phyloP scores from a whole-genome alignment of 306 rosid species.

The Casuarina glauca region DNA sequence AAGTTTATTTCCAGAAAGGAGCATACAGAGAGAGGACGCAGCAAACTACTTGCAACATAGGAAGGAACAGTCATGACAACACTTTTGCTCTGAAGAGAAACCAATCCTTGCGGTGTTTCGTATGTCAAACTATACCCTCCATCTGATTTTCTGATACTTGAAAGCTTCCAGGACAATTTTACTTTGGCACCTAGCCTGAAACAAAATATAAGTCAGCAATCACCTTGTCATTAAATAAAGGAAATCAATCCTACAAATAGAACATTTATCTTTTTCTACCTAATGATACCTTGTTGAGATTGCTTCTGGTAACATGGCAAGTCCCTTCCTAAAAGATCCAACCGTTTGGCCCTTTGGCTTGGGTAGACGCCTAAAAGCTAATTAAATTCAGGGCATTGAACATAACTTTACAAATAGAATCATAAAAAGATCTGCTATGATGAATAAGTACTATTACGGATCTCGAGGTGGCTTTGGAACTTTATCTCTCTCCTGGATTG shows the following conservation, averaged over 20 bases:
- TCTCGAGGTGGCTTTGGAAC: constrained; percentile 74
- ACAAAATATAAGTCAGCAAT: constrained; percentile 29
- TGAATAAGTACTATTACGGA: constrained; percentile 53
- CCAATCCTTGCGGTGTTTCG: constrained; percentile 87
- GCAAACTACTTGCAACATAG: constrained; percentile 66
- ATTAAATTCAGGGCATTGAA: constrained; percentile 38
- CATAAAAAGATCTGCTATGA: constrained; percentile 28
- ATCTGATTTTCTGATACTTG: constrained; percentile 65
- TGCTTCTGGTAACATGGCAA: constrained; percentile 84
- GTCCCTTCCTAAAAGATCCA: constrained; percentile 93
- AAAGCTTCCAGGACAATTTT: constrained; percentile 92
- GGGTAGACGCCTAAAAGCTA: constrained; percentile 74
- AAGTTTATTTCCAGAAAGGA: constrained; percentile 27
- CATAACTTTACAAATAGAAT: constrained; percentile 12
- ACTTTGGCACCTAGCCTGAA: constrained; percentile 83
- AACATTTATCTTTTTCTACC: constrained; percentile 9
- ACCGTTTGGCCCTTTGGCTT: constrained; percentile 96
- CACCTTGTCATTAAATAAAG: neutral
- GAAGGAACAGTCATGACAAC: constrained; percentile 94
- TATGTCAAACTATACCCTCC: constrained; percentile 76
- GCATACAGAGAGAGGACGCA: constrained; percentile 84
- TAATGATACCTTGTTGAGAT: constrained; percentile 66
- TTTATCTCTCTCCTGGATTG: constrained; percentile 73
- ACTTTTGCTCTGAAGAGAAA: constrained; percentile 67
- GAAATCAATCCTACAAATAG: constrained; percentile 7